Evolutionary conservation across 2,329 filamentous ascomycete genomes (phyloP).

Genomic region (Botrytis fabae): DNA sequence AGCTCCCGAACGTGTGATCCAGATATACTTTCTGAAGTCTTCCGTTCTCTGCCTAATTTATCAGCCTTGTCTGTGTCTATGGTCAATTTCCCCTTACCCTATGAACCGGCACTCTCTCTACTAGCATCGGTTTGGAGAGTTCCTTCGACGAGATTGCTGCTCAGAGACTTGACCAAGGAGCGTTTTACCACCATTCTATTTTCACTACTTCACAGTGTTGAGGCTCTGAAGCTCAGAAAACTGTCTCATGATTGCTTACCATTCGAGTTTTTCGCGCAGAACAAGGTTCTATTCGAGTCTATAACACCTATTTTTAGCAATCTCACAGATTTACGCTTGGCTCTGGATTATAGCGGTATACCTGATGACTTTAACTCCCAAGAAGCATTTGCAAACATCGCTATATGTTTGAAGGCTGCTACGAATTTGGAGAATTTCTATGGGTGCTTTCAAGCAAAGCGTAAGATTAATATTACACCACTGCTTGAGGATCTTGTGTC

Average conservation of each 20-base stretch:
- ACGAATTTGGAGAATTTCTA: conserved; percentile 26
- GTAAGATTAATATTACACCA: conserved; percentile 7
- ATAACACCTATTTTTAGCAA: conserved; percentile 27
- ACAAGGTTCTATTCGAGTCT: conserved; percentile 23
- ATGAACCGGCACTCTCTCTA: conserved; percentile 22
- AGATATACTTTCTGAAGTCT: conserved; percentile 26
- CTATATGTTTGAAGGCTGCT: conserved; percentile 28
- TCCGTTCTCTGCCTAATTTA: conserved; percentile 32
- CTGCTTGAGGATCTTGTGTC: neutral
- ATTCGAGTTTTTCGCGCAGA: conserved; percentile 38
- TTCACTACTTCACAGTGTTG: conserved; percentile 17
- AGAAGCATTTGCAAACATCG: conserved; percentile 30
- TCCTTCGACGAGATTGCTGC: conserved; percentile 33
- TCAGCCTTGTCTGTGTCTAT: conserved; percentile 5
- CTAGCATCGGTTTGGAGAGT: conserved; percentile 35
- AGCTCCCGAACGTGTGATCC: conserved; percentile 30
- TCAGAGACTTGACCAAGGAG: conserved; percentile 30
- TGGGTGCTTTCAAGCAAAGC: conserved; percentile 30
- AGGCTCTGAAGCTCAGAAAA: conserved; percentile 20
- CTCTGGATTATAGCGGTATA: conserved; percentile 31
- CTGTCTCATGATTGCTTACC: conserved; percentile 37
- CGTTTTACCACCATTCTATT: conserved; percentile 32
- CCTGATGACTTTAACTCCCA: conserved; percentile 6
- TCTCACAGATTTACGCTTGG: conserved; percentile 30
- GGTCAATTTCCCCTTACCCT: neutral